A percentile compares a stretch with the other conserved stretches of the same genome.
phyloP scores from a whole-genome alignment of 495 filamentous ascomycete species.

The Penicillium goetzii region DNA sequence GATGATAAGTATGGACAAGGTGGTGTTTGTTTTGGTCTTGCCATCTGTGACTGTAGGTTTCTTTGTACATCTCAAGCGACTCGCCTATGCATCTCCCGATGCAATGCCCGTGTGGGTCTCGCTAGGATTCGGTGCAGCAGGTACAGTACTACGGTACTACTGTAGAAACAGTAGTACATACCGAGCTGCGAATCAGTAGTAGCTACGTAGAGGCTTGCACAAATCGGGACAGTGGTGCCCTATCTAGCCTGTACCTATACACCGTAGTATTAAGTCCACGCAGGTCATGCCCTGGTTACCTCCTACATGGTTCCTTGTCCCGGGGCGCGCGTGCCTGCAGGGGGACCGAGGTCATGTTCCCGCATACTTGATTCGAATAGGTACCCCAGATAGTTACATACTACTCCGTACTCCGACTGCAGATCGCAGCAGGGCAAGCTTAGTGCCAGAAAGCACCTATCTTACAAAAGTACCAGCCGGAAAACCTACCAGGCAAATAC shows the following conservation, averaged over 20 bases:
- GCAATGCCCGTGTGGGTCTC: not conserved
- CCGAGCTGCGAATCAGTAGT: not conserved
- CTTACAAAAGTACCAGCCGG: not conserved
- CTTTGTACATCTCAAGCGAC: not conserved
- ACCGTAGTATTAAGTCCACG: not conserved
- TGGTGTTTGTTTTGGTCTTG: no score
- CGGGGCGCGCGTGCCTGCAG: not conserved
- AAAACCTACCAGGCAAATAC: not conserved
- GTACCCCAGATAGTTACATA: not conserved
- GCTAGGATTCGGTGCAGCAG: not conserved
- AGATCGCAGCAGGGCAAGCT: not conserved
- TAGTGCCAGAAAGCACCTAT: not conserved
- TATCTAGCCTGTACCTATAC: not conserved
- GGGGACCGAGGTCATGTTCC: not conserved
- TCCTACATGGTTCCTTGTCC: not conserved
- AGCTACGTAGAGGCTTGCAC: not conserved
- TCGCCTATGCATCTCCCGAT: not conserved
- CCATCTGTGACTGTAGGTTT: not conserved
- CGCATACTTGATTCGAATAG: not conserved
- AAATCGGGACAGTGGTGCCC: not conserved
- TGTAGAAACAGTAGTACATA: not conserved
- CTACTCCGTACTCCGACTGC: not conserved
- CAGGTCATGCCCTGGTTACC: not conserved
- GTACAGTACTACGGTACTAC: not conserved
- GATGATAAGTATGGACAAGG: no score